Evolutionary conservation across 1,139 yeast genomes (phyloP).

Genomic region (Arxiozyma telluris): DNA sequence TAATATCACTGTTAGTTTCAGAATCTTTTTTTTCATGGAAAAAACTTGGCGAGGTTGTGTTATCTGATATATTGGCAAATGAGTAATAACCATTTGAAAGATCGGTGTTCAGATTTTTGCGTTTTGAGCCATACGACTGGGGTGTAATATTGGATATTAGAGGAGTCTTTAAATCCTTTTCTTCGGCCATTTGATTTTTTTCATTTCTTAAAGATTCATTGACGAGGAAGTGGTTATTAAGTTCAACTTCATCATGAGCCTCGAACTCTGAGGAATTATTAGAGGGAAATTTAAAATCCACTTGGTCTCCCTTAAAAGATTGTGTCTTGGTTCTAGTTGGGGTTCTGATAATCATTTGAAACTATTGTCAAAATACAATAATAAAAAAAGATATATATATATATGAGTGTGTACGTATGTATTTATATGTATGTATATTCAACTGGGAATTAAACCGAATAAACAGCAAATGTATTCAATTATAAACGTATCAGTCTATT

Average conservation of each 20-base stretch:
- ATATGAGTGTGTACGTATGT: too few relatives aligned
- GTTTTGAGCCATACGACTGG: slow-evolving; percentile 11
- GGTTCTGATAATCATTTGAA: slow-evolving; percentile 13
- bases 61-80: slow-evolving; percentile 32
- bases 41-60: slow-evolving; percentile 21
- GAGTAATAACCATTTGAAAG: slow-evolving; percentile 29
- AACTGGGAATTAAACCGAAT: neutral
- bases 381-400: too few relatives aligned
- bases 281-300: slow-evolving; percentile 28
- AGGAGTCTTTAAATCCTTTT: slow-evolving; percentile 11
- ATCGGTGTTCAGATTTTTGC: slow-evolving; percentile 4
- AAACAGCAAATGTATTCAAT: neutral
- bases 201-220: slow-evolving; percentile 13
- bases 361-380: neutral
- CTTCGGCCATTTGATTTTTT: neutral
- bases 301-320: slow-evolving; percentile 27
- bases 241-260: slow-evolving; percentile 3
- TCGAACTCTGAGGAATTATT: slow-evolving; percentile 11
- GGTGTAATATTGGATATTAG: slow-evolving; percentile 24
- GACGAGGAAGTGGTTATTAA: slow-evolving; percentile 24
- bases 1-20: slow-evolving; percentile 2
- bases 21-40: slow-evolving; percentile 5
- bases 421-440: too few relatives aligned
- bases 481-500: too few relatives aligned
- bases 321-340: slow-evolving; percentile 30